Evolutionary conservation across 2,329 filamentous ascomycete genomes (phyloP).

Genomic region (Emergomyces pasteurianus): DNA sequence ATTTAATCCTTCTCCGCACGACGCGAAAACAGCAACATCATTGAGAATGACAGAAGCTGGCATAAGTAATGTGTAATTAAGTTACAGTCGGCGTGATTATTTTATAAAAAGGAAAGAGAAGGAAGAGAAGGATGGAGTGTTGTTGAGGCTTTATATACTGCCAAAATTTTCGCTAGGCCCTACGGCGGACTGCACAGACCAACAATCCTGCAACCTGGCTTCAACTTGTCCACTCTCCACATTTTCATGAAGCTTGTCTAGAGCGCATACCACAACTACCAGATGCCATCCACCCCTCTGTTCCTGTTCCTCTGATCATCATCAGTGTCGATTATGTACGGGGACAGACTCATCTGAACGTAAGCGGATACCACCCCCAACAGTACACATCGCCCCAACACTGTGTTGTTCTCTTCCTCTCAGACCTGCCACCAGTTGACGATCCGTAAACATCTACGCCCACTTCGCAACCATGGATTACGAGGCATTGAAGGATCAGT

Average conservation of each 20-base stretch:
- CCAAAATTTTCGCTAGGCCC: constrained; percentile 9
- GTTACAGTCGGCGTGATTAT: constrained; percentile 40
- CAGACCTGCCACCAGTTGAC: constrained; percentile 10
- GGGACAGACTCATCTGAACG: constrained; percentile 14
- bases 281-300: not conserved
- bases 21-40: constrained; percentile 55
- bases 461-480: constrained; percentile 59
- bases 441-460: constrained; percentile 1
- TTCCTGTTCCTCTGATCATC: constrained; percentile 14
- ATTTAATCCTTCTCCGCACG: constrained; percentile 47
- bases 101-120: constrained; percentile 29
- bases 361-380: not conserved
- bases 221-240: constrained; percentile 17
- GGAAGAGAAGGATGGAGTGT: constrained; percentile 19
- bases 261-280: not conserved
- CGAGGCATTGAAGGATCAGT: constrained; percentile 87
- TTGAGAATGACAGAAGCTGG: constrained; percentile 38
- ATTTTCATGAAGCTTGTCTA: constrained; percentile 12
- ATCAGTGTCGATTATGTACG: constrained; percentile 22
- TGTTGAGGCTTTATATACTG: constrained; percentile 8
- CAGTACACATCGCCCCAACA: not conserved
- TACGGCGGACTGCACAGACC: constrained; percentile 26
- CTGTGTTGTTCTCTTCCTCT: not conserved
- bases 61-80: constrained; percentile 46
- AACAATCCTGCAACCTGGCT: constrained; percentile 35